These are phyloP conservation scores for Knoxdaviesia capensis DNA, from an alignment of 2,329 filamentous ascomycete genomes.

Conservation along the genomic window DNA sequence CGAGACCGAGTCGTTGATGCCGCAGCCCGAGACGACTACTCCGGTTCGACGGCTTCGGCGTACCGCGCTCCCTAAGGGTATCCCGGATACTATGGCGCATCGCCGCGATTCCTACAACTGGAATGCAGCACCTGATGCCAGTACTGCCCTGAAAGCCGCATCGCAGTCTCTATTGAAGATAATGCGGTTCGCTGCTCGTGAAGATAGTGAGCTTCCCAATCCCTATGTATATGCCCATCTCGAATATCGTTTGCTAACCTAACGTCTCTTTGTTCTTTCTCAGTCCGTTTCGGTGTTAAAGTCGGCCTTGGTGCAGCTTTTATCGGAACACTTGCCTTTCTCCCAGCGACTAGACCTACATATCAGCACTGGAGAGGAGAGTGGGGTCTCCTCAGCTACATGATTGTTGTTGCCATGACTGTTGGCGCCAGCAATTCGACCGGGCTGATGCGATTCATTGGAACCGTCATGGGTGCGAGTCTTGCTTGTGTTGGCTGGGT, in stretches of 20 bases:
- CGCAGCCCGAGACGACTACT: conserved; percentile 12
- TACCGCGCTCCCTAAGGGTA: conserved; percentile 29
- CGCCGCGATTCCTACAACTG: conserved; percentile 33
- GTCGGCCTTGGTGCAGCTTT: conserved; percentile 77
- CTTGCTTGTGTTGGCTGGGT: conserved; percentile 65
- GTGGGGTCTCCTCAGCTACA: conserved; percentile 92
- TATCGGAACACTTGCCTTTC: conserved; percentile 77
- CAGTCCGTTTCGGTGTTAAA: conserved; percentile 64
- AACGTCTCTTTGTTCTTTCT: not conserved
- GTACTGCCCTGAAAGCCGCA: conserved; percentile 18
- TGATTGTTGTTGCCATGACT: conserved; percentile 96
- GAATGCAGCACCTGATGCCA: conserved; percentile 30
- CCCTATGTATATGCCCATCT: not conserved
- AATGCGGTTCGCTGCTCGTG: conserved; percentile 27
- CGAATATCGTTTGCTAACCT: too few species aligned
- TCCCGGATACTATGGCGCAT: conserved; percentile 30
- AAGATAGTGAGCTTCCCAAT: conserved; percentile 24
- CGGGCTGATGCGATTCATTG: conserved; percentile 65
- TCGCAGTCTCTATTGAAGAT: conserved; percentile 25
- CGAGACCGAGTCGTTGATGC: conserved; percentile 21
- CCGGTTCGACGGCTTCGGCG: too few species aligned
- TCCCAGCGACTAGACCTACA: conserved; percentile 54
- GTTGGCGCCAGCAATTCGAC: conserved; percentile 92
- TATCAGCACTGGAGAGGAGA: conserved; percentile 86
- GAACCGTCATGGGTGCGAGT: conserved; percentile 62